phyloP scores from a whole-genome alignment of 345 rosid species.

The Eucalyptus urophylla region DNA sequence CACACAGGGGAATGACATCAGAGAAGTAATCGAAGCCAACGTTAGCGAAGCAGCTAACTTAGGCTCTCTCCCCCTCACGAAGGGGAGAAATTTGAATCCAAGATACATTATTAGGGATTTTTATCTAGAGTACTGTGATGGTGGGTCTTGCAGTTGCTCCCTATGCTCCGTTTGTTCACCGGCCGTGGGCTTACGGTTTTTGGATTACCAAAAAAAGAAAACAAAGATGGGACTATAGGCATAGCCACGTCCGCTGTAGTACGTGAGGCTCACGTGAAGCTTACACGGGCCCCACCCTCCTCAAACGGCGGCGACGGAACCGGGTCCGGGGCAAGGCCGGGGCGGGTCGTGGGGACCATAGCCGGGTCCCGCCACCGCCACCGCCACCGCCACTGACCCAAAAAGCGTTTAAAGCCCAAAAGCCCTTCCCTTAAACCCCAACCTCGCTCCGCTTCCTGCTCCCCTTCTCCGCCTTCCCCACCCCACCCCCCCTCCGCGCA shows the following conservation, averaged over 20 bases:
- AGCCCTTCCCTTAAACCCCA: neutral
- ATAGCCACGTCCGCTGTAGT: neutral
- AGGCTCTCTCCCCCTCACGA: too few relatives aligned
- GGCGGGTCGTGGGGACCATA: neutral
- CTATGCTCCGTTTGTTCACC: too few relatives aligned
- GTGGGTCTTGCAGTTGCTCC: too few relatives aligned
- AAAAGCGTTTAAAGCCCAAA: neutral
- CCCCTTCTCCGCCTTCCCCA: neutral
- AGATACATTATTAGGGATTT: too few relatives aligned
- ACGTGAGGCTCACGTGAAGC: neutral
- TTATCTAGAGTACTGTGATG: too few relatives aligned
- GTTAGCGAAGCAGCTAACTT: rapidly evolving
- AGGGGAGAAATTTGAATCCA: too few relatives aligned
- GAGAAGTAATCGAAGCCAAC: neutral
- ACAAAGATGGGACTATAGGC: neutral
- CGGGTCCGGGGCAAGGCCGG: neutral
- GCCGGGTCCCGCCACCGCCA: neutral
- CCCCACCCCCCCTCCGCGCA: rapidly evolving
- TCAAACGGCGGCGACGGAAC: neutral
- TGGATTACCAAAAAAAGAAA: too few relatives aligned
- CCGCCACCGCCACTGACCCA: neutral
- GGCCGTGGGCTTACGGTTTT: rapidly evolving
- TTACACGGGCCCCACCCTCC: neutral
- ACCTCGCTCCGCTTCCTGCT: neutral
- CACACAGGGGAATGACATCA: rapidly evolving